Percentiles rank a stretch among this genome's conserved stretches.
Evolutionary conservation across 2,329 filamentous ascomycete species (phyloP).

Genomic region (Coniochaeta sp.): DNA sequence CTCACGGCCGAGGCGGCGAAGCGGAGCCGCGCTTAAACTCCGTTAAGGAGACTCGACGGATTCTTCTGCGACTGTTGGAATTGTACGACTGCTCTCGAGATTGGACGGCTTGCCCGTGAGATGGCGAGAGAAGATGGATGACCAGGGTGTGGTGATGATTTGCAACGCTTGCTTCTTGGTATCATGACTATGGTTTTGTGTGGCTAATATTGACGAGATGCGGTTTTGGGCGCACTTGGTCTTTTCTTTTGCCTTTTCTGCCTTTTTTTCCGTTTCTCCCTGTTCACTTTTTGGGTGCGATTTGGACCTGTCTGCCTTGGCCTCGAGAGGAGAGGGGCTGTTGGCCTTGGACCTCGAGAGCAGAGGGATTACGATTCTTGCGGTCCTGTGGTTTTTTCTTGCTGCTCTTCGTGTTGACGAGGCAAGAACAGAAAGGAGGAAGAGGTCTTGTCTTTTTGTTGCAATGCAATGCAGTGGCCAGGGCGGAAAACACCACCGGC

Average conservation of each 20-base stretch:
- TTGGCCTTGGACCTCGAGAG: not conserved
- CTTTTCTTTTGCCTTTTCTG: not conserved
- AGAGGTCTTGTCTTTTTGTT: not conserved
- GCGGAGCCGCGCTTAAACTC: slow-evolving; percentile 21
- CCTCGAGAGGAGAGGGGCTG: not conserved
- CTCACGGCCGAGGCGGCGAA: slow-evolving; percentile 29
- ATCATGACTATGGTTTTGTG: not conserved
- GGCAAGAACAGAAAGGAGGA: not conserved
- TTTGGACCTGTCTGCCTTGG: not conserved
- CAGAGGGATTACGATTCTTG: not conserved
- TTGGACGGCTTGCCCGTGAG: no score
- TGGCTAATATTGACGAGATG: not conserved
- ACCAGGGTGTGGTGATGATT: not conserved
- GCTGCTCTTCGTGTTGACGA: not conserved
- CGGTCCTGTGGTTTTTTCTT: not conserved
- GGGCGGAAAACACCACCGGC: not conserved
- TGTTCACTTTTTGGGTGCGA: no score
- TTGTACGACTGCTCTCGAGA: no score
- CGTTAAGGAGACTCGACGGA: not conserved
- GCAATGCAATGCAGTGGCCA: not conserved
- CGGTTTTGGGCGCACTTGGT: not conserved
- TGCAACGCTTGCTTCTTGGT: not conserved
- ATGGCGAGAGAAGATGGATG: not conserved
- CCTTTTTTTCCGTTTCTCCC: no score
- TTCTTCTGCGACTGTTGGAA: no score